Conservation (phyloP, 192 early-diverging fungal genomes). For the Gonapodya prolifera region DNA sequence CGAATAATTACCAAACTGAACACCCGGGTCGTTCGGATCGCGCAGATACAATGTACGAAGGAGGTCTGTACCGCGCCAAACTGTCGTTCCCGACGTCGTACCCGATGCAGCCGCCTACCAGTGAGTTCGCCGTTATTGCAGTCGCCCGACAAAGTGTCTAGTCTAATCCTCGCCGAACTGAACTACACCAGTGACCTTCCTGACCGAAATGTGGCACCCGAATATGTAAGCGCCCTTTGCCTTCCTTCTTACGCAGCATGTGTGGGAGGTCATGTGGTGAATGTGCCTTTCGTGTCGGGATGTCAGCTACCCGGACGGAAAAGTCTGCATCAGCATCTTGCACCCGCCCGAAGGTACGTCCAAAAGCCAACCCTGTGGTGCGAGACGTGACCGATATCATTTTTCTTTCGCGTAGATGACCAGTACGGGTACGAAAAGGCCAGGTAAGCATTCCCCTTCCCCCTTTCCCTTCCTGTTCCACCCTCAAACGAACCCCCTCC, state of each 20-base stretch:
- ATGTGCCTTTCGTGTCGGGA: not conserved
- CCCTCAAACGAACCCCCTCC: no score
- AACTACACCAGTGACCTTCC: no score
- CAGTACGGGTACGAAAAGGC: conserved; percentile 82
- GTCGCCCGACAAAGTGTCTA: conserved; percentile 18
- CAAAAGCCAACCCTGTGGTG: no score
- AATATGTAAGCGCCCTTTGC: conserved; percentile 43
- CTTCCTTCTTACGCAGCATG: not conserved
- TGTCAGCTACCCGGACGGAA: conserved; percentile 68
- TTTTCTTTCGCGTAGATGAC: conserved; percentile 50
- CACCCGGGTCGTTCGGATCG: no score
- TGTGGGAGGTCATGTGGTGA: not conserved
- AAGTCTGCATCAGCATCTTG: conserved; percentile 94
- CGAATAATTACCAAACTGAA: no score
- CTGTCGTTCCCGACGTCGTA: conserved; percentile 49
- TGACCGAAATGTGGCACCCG: conserved; percentile 85
- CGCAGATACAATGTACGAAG: conserved; percentile 38
- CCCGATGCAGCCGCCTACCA: conserved; percentile 73
- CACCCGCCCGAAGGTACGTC: conserved; percentile 30
- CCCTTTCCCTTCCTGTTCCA: no score
- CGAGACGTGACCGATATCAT: not conserved
- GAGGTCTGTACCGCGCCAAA: conserved; percentile 84
- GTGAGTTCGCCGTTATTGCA: not conserved
- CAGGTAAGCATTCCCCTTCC: no score
- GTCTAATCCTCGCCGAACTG: no score